Base-by-base conservation (phyloP, 2,329 filamentous ascomycete genomes). In the Xylariaceae sp. region DNA sequence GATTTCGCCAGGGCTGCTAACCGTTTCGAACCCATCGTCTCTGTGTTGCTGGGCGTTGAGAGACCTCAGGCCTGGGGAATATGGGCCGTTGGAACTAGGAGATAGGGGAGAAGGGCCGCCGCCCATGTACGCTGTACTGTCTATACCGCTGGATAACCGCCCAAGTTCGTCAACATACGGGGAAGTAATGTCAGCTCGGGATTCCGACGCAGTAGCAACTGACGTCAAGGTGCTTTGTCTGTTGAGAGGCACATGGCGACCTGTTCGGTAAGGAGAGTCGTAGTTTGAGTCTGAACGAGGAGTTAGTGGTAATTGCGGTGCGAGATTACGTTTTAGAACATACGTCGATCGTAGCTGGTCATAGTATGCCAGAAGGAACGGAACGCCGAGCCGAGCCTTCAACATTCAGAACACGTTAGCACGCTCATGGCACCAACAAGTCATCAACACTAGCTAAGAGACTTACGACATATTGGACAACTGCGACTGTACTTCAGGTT, bases 311-410 rank as follows among this genome's bases (percentile, higher is more conserved):
- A 52, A 41, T 10, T 20, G 41, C 44, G 63, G 56, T 52, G 42
- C 50, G 53, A 10, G 42, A 40, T 42, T 48, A 26, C 49, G 48
- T 45, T 44, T 42, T 29, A 56, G 58, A 49, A 78, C 85, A 71
- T 77, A 88, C 85, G 85, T 76, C 85, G 77, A 73, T 88, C 85
- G 78, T 88, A 80, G 67, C 85, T 88, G 75, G 85, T 88, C 84
- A 88, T 95, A 66, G 89, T 86, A 81, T 98, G 95, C 95, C 95
- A 99, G 79, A 99, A 93, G 60, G 89, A 90, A 76, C 89, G 89
- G 76, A 95, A 89, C 75, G 89, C 86, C 67, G 83, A 83, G 67
- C 85, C 82, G 70, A 93, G 75, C 69, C 88, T 88, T 65, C 42
- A 65, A 61, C 47, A 40, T 44, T 43, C 44, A 41, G 14, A 23